These are phyloP conservation scores for Phaeosphaeria sp. DNA, from an alignment of 2,329 filamentous ascomycete genomes.

Conservation along the genomic window DNA sequence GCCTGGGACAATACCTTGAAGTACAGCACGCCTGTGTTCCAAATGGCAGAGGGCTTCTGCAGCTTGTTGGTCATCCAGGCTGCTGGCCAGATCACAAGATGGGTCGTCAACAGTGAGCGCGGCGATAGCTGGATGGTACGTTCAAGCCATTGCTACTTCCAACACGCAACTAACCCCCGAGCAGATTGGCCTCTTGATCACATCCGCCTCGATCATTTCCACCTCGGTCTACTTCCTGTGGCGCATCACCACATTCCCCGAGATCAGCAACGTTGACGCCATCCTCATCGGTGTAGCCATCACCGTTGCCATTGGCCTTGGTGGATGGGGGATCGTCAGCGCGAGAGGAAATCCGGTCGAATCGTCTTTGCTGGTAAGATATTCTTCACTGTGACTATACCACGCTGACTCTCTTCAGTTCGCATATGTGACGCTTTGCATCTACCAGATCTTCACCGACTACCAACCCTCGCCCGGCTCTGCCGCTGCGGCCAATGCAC, in stretches of 20 bases:
- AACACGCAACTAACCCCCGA: constrained; percentile 43
- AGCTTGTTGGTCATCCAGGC: constrained; percentile 95
- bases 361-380: constrained; percentile 75
- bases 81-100: constrained; percentile 90
- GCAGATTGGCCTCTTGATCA: constrained; percentile 84
- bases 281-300: constrained; percentile 91
- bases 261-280: constrained; percentile 90
- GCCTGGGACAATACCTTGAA: constrained; percentile 86
- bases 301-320: constrained; percentile 90
- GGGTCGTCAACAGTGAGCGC: constrained; percentile 89
- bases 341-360: constrained; percentile 94
- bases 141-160: constrained; percentile 16
- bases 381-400: background rate
- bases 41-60: constrained; percentile 94
- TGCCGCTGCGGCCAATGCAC: constrained; percentile 59
- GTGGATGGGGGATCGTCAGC: constrained; percentile 91
- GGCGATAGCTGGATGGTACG: constrained; percentile 96
- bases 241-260: constrained; percentile 91
- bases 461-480: constrained; percentile 78
- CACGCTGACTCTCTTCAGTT: constrained; percentile 58
- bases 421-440: constrained; percentile 96
- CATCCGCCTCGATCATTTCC: constrained; percentile 90
- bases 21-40: constrained; percentile 93
- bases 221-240: constrained; percentile 96
- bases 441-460: constrained; percentile 99